Base-by-base conservation (phyloP, 805 yeast species). In the Wickerhamomyces subpelliculosus region DNA sequence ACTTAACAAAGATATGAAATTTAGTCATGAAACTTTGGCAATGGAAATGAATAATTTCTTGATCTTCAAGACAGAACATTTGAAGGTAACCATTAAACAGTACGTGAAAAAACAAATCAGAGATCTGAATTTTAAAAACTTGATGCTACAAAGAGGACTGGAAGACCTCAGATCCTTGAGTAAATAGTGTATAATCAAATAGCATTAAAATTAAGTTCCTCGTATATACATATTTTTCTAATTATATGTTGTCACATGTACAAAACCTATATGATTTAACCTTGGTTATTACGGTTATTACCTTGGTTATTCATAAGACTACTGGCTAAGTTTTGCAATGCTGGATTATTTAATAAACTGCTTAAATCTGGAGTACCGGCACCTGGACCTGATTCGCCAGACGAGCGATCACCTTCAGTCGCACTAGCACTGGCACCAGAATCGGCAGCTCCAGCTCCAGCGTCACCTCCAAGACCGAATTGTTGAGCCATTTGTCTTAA, bases 401-500 rank as follows among this genome's bases (percentile, higher is more conserved):
- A 27, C 4, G n/a, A n/a, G n/a, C n/a, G n/a, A n/a, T n/a, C n/a
- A n/a, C n/a, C n/a, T n/a, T n/a, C n/a, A n/a, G n/a, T n/a, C n/a
- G 24, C 24, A 22, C 29, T 19, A 6, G 29, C 14, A 16, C 16
- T 19, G 18, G 18, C 16, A 5, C 18, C 57, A 31, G 51, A 39
- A 24, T 49, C 46, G 13, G 43, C 40, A 22, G 42, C 50, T 8
- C 43, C 40, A 31, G 36, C 39, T 22, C 42, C 44, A 24, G 55
- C 62, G 47, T 67, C 81, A 41, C 78, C 79, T 32, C 90, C 90
- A 38, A 78, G 65, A 21, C 84, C 80, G 59, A 86, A 68, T 42
- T 70, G 75, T 48, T 78, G 77, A 32, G 96, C 96, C 95, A 89
- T 84, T 57, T 80, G 82, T 55, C 78, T 78, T 21, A 88, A 57